These are phyloP conservation scores for Macadamia integrifolia DNA, from an alignment of 164 flowering plant species.

Conservation along the genomic window DNA sequence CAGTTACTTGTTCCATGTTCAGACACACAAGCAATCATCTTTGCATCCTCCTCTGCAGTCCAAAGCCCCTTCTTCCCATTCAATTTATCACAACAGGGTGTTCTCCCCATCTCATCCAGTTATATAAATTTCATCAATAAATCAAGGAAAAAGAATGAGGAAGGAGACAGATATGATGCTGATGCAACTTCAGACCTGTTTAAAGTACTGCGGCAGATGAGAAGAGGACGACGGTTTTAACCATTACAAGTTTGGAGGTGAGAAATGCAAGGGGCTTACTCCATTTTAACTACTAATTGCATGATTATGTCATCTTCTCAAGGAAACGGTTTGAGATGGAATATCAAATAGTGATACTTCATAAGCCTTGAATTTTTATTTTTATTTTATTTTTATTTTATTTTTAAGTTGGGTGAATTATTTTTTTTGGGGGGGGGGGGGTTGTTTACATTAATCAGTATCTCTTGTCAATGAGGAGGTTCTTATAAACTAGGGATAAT, in stretches of 20 bases:
- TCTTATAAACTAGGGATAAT: slow-evolving; percentile 8
- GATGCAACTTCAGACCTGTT: slow-evolving; percentile 4
- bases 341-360: slow-evolving; percentile 22
- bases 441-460: slow-evolving; percentile 7
- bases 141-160: neutral
- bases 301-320: slow-evolving; percentile 42
- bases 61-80: slow-evolving; percentile 54
- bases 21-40: slow-evolving; percentile 50
- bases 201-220: neutral
- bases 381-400: neutral
- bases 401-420: slow-evolving; percentile 22
- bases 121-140: neutral
- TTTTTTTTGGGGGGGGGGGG: neutral
- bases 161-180: slow-evolving; percentile 5
- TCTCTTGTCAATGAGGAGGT: slow-evolving; percentile 24
- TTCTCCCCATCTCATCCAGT: slow-evolving; percentile 47
- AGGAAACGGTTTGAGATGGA: slow-evolving; percentile 23
- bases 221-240: too few relatives aligned
- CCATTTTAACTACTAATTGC: slow-evolving; percentile 45
- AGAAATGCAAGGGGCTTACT: slow-evolving; percentile 56
- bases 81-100: slow-evolving; percentile 57
- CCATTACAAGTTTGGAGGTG: slow-evolving; percentile 45
- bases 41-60: slow-evolving; percentile 70
- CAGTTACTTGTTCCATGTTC: slow-evolving; percentile 71
- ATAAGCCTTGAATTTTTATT: slow-evolving; percentile 14